phyloP scores from a whole-genome alignment of 768 basidiomycete species.

The Tylopilus plumbeoviolaceoides region DNA sequence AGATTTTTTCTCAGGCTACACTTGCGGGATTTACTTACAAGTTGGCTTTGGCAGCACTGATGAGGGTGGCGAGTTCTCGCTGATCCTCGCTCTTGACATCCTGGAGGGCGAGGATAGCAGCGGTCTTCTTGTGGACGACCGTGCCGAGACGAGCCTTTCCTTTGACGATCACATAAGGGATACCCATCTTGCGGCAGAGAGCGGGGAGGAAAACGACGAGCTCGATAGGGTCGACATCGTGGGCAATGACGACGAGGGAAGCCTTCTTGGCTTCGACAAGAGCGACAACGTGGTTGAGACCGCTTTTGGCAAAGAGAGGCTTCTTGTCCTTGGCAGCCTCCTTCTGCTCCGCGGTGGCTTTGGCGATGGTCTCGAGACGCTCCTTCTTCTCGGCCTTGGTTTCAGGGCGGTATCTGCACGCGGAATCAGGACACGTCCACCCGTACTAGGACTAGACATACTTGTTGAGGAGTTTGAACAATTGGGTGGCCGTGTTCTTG shows the following conservation, averaged over 20 bases:
- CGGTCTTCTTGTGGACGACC: constrained; percentile 98
- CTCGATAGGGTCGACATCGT: constrained; percentile 99
- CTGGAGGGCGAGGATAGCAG: constrained; percentile 85
- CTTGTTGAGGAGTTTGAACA: constrained; percentile 98
- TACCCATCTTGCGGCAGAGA: constrained; percentile 99
- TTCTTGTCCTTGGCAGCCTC: constrained; percentile 82
- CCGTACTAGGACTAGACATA: constrained; percentile 19
- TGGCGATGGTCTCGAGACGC: constrained; percentile 75
- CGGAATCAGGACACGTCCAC: background rate
- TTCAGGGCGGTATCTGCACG: constrained; percentile 71
- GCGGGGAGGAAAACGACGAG: constrained; percentile 98
- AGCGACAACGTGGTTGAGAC: constrained; percentile 94
- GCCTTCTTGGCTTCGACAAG: constrained; percentile 98
- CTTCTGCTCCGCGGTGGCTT: constrained; percentile 78
- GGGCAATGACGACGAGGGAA: constrained; percentile 89
- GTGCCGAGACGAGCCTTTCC: constrained; percentile 97
- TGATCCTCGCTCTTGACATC: constrained; percentile 95
- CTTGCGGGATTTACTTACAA: constrained; percentile 53
- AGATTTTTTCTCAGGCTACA: background rate
- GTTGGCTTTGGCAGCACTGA: constrained; percentile 95
- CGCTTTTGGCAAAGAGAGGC: constrained; percentile 93
- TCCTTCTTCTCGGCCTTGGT: constrained; percentile 97
- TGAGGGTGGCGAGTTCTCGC: constrained; percentile 87
- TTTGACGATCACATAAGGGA: constrained; percentile 98
- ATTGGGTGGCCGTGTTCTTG: constrained; percentile 98